A percentile compares a stretch with the other conserved stretches of the same genome.
phyloP scores from a whole-genome alignment of 2,329 filamentous ascomycete species.

The Sporothrix euskadiensis region DNA sequence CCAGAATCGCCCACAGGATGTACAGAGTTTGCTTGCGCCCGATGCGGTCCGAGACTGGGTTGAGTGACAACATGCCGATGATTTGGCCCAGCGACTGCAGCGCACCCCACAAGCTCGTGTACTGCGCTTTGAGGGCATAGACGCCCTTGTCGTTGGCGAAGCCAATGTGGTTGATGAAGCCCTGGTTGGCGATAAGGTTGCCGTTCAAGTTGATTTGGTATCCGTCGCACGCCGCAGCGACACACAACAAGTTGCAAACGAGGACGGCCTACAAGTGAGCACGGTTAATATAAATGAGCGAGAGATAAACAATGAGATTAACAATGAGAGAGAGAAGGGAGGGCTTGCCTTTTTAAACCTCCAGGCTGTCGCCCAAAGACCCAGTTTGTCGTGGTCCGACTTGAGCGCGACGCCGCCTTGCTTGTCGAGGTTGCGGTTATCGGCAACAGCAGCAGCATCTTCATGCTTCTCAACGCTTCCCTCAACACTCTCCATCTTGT shows the following conservation, averaged over 20 bases:
- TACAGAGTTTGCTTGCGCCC: conserved; percentile 32
- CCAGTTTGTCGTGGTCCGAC: conserved; percentile 27
- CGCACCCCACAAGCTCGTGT: conserved; percentile 30
- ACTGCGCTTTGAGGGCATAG: conserved; percentile 26
- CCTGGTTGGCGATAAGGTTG: conserved; percentile 32
- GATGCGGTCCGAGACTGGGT: conserved; percentile 28
- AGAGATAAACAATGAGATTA: background rate
- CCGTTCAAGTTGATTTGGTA: conserved; percentile 29
- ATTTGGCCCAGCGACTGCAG: conserved; percentile 32
- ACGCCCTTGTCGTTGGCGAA: conserved; percentile 25
- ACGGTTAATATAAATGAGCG: background rate
- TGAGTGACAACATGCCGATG: conserved; percentile 29
- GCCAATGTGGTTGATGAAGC: conserved; percentile 31
- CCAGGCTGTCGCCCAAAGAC: conserved; percentile 22
- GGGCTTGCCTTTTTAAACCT: conserved; percentile 25
- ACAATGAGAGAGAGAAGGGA: background rate
- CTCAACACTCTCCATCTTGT: background rate
- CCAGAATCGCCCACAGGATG: conserved; percentile 30
- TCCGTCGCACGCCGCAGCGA: conserved; percentile 29
- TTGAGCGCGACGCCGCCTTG: conserved; percentile 23
- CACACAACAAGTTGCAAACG: conserved; percentile 28
- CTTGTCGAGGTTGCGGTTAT: background rate
- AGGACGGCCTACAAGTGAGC: conserved; percentile 22
- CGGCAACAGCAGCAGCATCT: background rate
- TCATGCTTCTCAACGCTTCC: conserved; percentile 13